A percentile compares a stretch with the other conserved stretches of the same genome.
Conservation (phyloP, 305 asterid species). For the Caryopteris hybrid region DNA sequence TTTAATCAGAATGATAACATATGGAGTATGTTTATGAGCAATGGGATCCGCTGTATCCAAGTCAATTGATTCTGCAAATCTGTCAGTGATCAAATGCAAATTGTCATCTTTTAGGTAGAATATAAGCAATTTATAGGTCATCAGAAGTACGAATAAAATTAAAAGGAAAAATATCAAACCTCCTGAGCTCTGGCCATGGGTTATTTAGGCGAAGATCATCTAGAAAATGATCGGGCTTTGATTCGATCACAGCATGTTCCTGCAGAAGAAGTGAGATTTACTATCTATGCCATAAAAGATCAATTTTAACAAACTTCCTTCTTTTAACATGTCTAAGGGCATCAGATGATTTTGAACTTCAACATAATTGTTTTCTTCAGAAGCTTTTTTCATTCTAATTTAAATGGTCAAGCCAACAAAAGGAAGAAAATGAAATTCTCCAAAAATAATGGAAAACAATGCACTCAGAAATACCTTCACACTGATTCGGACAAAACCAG, state of each 20-base stretch:
- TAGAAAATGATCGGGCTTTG: constrained; percentile 94
- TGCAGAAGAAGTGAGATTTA: constrained; percentile 30
- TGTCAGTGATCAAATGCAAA: constrained; percentile 24
- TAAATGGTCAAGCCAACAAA: constrained; percentile 14
- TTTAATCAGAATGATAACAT: constrained; percentile 80
- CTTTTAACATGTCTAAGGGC: constrained; percentile 2
- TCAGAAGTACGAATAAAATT: not conserved
- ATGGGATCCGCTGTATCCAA: constrained; percentile 69
- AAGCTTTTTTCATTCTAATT: not conserved
- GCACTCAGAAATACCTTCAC: constrained; percentile 59
- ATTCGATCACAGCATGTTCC: constrained; percentile 94
- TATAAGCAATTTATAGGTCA: not conserved
- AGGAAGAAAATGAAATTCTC: not conserved
- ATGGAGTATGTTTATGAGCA: constrained; percentile 83
- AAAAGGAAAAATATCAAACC: constrained; percentile 37
- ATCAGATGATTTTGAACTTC: not conserved
- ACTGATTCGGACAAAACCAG: constrained; percentile 84
- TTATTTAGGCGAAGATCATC: constrained; percentile 89
- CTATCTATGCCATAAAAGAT: not conserved
- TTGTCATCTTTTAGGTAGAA: constrained; percentile 22
- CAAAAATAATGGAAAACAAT: not conserved
- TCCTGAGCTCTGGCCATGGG: constrained; percentile 90
- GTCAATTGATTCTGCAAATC: constrained; percentile 79
- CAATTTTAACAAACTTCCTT: not conserved
- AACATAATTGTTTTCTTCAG: constrained; percentile 11